Conservation (phyloP, 768 basidiomycete genomes). For the Naganishia vishniacii region DNA sequence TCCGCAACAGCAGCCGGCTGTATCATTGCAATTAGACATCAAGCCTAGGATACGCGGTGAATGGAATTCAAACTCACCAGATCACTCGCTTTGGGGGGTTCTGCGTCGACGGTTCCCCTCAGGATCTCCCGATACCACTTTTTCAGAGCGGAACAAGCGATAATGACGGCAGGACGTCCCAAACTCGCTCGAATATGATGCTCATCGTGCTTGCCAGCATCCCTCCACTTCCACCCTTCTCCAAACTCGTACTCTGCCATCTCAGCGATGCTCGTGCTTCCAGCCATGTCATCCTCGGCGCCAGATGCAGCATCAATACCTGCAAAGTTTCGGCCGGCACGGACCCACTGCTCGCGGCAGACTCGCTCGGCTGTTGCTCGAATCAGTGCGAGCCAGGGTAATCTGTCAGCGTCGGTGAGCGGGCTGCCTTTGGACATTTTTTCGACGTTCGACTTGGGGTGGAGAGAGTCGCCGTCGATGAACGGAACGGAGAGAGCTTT, state of each 20-base stretch:
- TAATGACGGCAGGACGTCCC: slow-evolving; percentile 59
- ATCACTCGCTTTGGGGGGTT: slow-evolving; percentile 36
- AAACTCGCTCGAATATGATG: slow-evolving; percentile 29
- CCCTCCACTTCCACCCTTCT: slow-evolving; percentile 25
- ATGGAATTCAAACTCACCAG: slow-evolving; percentile 34
- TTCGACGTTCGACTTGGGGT: slow-evolving; percentile 70
- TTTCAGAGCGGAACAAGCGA: slow-evolving; percentile 82
- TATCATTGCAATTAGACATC: too few relatives aligned
- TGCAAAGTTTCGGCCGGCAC: neutral
- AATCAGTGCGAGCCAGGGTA: slow-evolving; percentile 76
- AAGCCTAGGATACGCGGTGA: too few relatives aligned
- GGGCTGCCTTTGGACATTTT: slow-evolving; percentile 79
- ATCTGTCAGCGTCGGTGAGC: slow-evolving; percentile 72
- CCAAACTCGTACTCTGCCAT: slow-evolving; percentile 33
- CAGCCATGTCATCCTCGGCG: neutral
- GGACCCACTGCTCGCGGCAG: slow-evolving; percentile 39
- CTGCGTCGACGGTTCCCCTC: slow-evolving; percentile 55
- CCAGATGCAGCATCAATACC: neutral
- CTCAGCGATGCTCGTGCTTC: slow-evolving; percentile 14
- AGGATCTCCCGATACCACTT: slow-evolving; percentile 73
- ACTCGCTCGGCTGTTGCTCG: slow-evolving; percentile 60
- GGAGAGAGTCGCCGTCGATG: slow-evolving; percentile 83
- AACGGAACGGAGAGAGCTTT: slow-evolving; percentile 63
- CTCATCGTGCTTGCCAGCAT: slow-evolving; percentile 16
- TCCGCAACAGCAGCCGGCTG: slow-evolving; percentile 10